A percentile compares a stretch with the other conserved stretches of the same genome.
Evolutionary conservation across 371 early-diverging fungal species (phyloP).

Genomic region (Mucor sp.): DNA sequence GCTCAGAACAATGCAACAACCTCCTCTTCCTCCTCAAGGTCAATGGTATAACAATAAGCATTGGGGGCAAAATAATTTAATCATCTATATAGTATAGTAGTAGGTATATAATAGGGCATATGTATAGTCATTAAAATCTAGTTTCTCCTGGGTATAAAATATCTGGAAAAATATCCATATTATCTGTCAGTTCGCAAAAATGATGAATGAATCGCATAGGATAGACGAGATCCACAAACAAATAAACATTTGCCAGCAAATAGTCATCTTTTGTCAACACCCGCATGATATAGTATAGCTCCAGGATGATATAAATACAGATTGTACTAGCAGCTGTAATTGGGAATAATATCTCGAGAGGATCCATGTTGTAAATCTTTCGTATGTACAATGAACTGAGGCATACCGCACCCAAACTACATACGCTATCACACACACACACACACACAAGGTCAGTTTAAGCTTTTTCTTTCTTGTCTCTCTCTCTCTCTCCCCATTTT

Average conservation of each 20-base stretch:
- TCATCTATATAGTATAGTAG: background rate
- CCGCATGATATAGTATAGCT: conserved; percentile 48
- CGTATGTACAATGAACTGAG: conserved; percentile 18
- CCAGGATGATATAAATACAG: conserved; percentile 40
- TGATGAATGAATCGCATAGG: conserved; percentile 56
- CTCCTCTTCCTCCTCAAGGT: no score
- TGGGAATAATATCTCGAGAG: conserved; percentile 37
- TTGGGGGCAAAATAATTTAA: background rate
- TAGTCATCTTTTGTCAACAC: conserved; percentile 40
- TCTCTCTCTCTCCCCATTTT: no score
- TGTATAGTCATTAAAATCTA: background rate
- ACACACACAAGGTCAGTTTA: background rate
- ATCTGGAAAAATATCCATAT: conserved; percentile 31
- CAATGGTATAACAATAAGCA: background rate
- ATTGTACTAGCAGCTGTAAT: conserved; percentile 30
- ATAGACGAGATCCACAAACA: conserved; percentile 47
- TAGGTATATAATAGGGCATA: background rate
- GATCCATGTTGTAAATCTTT: conserved; percentile 25
- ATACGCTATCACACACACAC: conserved; percentile 15
- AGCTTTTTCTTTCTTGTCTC: background rate
- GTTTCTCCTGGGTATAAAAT: conserved; percentile 25
- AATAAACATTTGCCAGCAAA: conserved; percentile 44
- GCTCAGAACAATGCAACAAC: background rate
- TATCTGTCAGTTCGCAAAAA: conserved; percentile 49
- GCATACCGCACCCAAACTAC: conserved; percentile 22